Conservation (phyloP, 2,329 filamentous ascomycete genomes). For the Claviceps humidiphila region DNA sequence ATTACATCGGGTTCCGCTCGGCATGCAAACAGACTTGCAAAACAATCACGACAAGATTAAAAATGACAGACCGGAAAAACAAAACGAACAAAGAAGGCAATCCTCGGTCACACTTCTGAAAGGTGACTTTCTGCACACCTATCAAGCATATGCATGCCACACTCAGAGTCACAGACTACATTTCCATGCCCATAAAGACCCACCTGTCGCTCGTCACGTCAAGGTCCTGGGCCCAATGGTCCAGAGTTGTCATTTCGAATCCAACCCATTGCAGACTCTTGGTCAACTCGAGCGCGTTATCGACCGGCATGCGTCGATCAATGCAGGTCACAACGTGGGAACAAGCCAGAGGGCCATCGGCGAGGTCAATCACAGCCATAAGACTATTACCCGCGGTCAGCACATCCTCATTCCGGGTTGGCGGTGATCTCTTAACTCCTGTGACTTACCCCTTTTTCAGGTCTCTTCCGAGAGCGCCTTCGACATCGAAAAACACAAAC, state of each 20-base stretch:
- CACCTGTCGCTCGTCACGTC: conserved; percentile 64
- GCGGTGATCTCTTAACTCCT: neutral
- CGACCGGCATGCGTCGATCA: conserved; percentile 52
- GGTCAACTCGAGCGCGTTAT: conserved; percentile 53
- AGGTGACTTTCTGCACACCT: neutral
- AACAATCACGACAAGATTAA: neutral
- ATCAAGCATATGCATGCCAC: neutral
- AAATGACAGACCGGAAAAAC: neutral
- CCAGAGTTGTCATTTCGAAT: conserved; percentile 70
- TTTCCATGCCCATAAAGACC: conserved; percentile 81
- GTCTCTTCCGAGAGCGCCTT: conserved; percentile 57
- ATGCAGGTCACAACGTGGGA: conserved; percentile 68
- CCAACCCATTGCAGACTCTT: conserved; percentile 89
- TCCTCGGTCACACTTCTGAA: neutral
- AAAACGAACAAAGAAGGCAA: neutral
- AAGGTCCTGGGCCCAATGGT: conserved; percentile 53
- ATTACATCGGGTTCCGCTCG: neutral
- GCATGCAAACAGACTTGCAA: neutral
- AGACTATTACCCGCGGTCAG: conserved; percentile 39
- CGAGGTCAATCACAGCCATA: conserved; percentile 82
- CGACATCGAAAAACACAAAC: conserved; percentile 74
- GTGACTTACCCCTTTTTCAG: conserved; percentile 71
- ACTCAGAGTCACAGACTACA: conserved; percentile 33
- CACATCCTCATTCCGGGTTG: neutral
- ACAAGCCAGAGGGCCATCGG: conserved; percentile 63